Evolutionary conservation across 441 rosid genomes (phyloP), one percentile per base, ranked within the genome.

Genomic region (Pelargonium myrrhifolium): DNA sequence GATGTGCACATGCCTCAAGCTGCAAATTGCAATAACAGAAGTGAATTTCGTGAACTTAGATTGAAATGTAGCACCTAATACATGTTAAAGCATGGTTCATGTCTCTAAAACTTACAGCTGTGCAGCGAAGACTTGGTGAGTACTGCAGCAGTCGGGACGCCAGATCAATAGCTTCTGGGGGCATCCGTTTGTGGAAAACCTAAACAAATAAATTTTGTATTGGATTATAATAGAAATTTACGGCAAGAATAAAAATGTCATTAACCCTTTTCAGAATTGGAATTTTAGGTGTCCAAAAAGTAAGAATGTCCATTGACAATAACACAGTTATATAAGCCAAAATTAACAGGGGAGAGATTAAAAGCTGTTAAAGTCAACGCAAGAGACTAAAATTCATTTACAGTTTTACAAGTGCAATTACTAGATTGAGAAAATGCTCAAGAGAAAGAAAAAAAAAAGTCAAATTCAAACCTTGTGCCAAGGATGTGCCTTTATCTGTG

Each of bases 401-500:
- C n/a, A 58, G n/a, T 21, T 58, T 21, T 10, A 56, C 62, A 3
- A 58, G 62, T 20, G 9, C 62, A 21, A 58, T 24, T 21, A 11
- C 9, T 21, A 18, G 10, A 20, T 58, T 58, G 31, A 58, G 15
- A 58, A 58, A 12, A 12, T 40, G 35, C 35, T 28, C 3, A 40
- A 40, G 12, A 49, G 20, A 15, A 67, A 7, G 56, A 31, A 1
- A 58, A 66, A 42, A 58, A 53, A 43, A n/a, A 26, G 22, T 21
- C 55, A 1, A 20, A 56, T 20, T 14, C 61, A 65, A 64, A 92
- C 98, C 98, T 95, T 95, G 82, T 92, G 97, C 98, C 99, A 95
- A 2, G 99, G 99, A 70, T 92, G 98, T 15, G 98, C 98, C 73
- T 95, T 92, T 63, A 95, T 90, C 83, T 95, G 98, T 0, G 99